Evolutionary conservation across 2,329 filamentous ascomycete genomes (phyloP), one percentile per base, ranked within the genome.

Genomic region (Diaporthe vexans): DNA sequence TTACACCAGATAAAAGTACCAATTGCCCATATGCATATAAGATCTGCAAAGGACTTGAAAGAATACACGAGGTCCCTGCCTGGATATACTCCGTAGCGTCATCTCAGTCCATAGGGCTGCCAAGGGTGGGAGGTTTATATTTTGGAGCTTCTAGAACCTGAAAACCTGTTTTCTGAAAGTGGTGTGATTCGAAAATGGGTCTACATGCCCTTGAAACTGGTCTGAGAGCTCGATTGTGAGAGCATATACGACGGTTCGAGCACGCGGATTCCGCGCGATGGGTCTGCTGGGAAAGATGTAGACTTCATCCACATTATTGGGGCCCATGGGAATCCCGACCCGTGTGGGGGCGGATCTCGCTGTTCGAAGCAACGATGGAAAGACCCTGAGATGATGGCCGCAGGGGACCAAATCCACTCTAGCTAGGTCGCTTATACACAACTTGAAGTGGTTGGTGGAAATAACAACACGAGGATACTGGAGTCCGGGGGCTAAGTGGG

Each of bases 81-180:
- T 9, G 57, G 57, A 40, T 59, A 59, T 59, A n/a, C 33, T 33
- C 35, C 10, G 57, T 29, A 17, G 13, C 21, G 29, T 40, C 19
- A 40, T 29, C 21, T 19, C 9, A 17, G 57, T 59, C n/a, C 35
- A 59, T 24, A 59, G 29, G 57, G 57, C 57, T 59, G 57, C 57
- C 57, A 59, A 17, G 35, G 26, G 33, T 11, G 6, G 33, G 33
- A 26, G 21, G 21, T 59, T 26, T 40, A 40, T 24, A 59, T 6
- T 40, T n/a, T 59, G 35, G 21, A 40, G 11, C 57, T 26, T n/a
- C 13, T 11, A 9, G 21, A 9, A 7, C 17, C 2, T 35, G 19
- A 40, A 59, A 59, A 4, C 57, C 57, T 40, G 57, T 59, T 58
- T 59, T 59, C 4, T 10, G 35, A 26, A 6, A 40, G 21, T n/a